Base-by-base conservation (phyloP, 2,329 filamentous ascomycete genomes). In the Knoxdaviesia capensis region DNA sequence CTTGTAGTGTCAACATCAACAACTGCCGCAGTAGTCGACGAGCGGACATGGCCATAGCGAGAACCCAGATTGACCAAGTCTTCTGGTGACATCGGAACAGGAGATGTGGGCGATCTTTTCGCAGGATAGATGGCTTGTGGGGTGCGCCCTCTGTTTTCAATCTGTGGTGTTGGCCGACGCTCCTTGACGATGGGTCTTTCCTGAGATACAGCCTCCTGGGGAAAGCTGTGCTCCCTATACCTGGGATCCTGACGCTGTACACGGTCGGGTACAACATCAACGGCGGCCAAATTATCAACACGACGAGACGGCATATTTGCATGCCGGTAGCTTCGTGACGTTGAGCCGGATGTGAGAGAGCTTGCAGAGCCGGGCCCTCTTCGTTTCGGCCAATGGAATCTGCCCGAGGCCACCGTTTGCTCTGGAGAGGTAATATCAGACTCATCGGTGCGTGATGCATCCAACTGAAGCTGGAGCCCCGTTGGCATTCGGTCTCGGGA, bases 1-100 rank as follows among this genome's bases (percentile, higher is more conserved):
- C 34, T 35, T 35, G 30, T 31, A 6, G 38, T 30, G 30, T 36
- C 20, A 6, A 31, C 35, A 43, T 52, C 51, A 7, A 44, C 7
- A 42, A 43, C 30, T 37, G 42, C 48, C 38, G 47, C 40, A 32
- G 52, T 49, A 33, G 28, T 56, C 50, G 29, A 51, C 47, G 36
- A 58, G 52, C 20, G 20, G 20, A 20, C 20, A 20, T 20, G 20
- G 3, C 20, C 20, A 20, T 2, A 20, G 3, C 20, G 20, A 20
- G 20, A 20, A 20, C 2, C 20, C 2, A 80, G 58, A 49, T 71
- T 77, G 52, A 75, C 73, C 45, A 83, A 56, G 51, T 94, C 86
- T 51, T 94, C 84, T 0, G 86, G 86, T 3, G 87, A 93, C 87
- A 94, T 94, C 3, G 87, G 85, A 2, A 94, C 71, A 0, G 88